Evolutionary conservation across 2,329 filamentous ascomycete genomes (phyloP).

Genomic region (Xylariaceae sp.): DNA sequence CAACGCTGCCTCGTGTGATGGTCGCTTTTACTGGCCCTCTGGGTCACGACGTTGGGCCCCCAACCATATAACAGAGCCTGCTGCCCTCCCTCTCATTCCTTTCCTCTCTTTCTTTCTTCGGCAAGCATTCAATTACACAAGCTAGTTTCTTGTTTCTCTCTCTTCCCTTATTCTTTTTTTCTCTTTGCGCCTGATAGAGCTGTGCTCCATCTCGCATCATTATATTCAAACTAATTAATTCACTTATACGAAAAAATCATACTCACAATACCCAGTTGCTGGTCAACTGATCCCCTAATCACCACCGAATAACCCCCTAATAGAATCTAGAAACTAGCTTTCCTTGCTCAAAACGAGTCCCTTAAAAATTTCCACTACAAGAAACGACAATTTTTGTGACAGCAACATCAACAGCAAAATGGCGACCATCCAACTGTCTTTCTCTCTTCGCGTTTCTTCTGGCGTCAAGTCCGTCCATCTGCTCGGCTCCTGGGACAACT

Average conservation of each 20-base stretch:
- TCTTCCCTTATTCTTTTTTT: slow-evolving; percentile 61
- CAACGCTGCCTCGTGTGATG: slow-evolving; percentile 30
- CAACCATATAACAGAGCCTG: slow-evolving; percentile 51
- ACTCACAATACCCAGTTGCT: slow-evolving; percentile 36
- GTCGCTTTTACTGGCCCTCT: slow-evolving; percentile 34
- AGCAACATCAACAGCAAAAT: slow-evolving; percentile 62
- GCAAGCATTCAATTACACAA: slow-evolving; percentile 68
- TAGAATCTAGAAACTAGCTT: slow-evolving; percentile 59
- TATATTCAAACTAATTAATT: slow-evolving; percentile 39
- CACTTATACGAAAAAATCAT: slow-evolving; percentile 42
- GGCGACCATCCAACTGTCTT: slow-evolving; percentile 92
- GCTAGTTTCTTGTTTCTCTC: slow-evolving; percentile 60
- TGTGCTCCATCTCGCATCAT: slow-evolving; percentile 57
- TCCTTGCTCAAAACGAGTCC: slow-evolving; percentile 58
- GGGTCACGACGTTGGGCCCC: slow-evolving; percentile 43
- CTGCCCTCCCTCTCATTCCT: slow-evolving; percentile 48
- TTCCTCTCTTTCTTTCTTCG: slow-evolving; percentile 63
- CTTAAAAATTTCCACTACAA: slow-evolving; percentile 47
- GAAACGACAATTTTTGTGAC: slow-evolving; percentile 48
- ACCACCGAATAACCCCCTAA: slow-evolving; percentile 47
- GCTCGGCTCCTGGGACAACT: slow-evolving; percentile 98
- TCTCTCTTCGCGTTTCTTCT: slow-evolving; percentile 92
- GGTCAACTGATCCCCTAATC: slow-evolving; percentile 1
- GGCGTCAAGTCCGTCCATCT: slow-evolving; percentile 98
- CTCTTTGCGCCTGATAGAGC: slow-evolving; percentile 55